Percentiles rank a stretch among this genome's conserved stretches.
Conservation (phyloP, 768 basidiomycete genomes). For the Scleroderma bovista region DNA sequence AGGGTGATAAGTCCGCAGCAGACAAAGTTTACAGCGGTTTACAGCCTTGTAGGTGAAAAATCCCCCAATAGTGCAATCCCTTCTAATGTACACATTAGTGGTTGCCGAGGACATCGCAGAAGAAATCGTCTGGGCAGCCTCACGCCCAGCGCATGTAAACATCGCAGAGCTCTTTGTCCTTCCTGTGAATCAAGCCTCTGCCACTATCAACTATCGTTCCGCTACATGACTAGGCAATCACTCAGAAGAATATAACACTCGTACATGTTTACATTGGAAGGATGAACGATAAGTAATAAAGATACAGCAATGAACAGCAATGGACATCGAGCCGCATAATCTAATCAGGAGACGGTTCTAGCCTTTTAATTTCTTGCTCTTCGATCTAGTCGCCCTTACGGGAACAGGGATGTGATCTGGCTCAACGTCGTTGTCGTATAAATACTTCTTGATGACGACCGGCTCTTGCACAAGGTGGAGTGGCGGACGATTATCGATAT, state of each 20-base stretch:
- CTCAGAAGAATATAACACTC: neutral
- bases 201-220: slow-evolving; percentile 55
- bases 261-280: slow-evolving; percentile 1
- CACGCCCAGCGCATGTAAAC: slow-evolving; percentile 89
- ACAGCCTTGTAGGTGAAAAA: slow-evolving; percentile 63
- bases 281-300: slow-evolving; percentile 17
- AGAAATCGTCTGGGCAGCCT: slow-evolving; percentile 95
- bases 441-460: slow-evolving; percentile 69
- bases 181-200: slow-evolving; percentile 75
- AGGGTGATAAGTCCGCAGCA: slow-evolving; percentile 77
- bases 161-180: slow-evolving; percentile 76
- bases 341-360: slow-evolving; percentile 1
- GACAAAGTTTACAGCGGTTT: slow-evolving; percentile 89
- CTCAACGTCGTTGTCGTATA: slow-evolving; percentile 70
- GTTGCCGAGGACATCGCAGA: slow-evolving; percentile 87
- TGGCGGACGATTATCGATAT: slow-evolving; percentile 47
- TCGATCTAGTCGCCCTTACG: slow-evolving; percentile 53
- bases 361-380: slow-evolving; percentile 44
- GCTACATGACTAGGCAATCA: slow-evolving; percentile 1
- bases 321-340: slow-evolving; percentile 1
- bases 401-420: slow-evolving; percentile 19
- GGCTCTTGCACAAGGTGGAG: slow-evolving; percentile 57
- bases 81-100: slow-evolving; percentile 41
- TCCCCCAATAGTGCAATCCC: neutral
- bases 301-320: slow-evolving; percentile 27